Conservation (phyloP, 2,329 filamentous ascomycete species). For the Tricladium varicosporioides region DNA sequence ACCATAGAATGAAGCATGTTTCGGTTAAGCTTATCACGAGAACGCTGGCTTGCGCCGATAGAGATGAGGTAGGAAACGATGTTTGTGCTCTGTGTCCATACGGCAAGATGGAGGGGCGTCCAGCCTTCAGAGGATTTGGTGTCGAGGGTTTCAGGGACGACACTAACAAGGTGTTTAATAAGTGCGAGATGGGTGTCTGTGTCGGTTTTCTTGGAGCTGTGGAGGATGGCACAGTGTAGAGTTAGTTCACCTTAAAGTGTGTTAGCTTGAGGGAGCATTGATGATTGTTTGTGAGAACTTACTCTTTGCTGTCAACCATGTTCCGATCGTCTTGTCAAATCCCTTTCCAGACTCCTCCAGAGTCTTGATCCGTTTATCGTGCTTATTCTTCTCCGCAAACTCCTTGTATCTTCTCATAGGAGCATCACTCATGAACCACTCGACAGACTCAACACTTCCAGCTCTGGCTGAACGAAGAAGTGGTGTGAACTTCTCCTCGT, state of each 20-base stretch:
- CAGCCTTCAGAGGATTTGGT: conserved; percentile 54
- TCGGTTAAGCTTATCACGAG: conserved; percentile 56
- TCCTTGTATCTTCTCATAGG: conserved; percentile 66
- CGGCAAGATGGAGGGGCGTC: conserved; percentile 70
- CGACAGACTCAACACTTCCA: conserved; percentile 64
- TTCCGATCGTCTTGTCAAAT: conserved; percentile 60
- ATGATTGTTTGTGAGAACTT: conserved; percentile 34
- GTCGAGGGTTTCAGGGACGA: conserved; percentile 61
- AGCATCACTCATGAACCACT: conserved; percentile 75
- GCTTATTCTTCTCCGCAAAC: conserved; percentile 60
- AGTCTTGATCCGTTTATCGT: conserved; percentile 61
- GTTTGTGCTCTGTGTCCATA: conserved; percentile 50
- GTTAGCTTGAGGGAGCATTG: conserved; percentile 15
- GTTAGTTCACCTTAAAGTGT: conserved; percentile 52
- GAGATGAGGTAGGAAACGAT: conserved; percentile 61
- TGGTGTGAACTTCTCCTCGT: conserved; percentile 51
- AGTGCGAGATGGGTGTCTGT: conserved; percentile 46
- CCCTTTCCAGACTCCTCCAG: conserved; percentile 59
- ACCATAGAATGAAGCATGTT: conserved; percentile 68
- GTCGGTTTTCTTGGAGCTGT: conserved; percentile 27
- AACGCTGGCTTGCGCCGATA: conserved; percentile 67
- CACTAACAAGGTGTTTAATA: conserved; percentile 64
- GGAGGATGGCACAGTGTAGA: conserved; percentile 64
- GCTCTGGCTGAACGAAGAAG: conserved; percentile 55
- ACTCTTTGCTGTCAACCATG: conserved; percentile 61